Conservation (phyloP, 2,329 filamentous ascomycete species). For the Rachicladosporium sp. region DNA sequence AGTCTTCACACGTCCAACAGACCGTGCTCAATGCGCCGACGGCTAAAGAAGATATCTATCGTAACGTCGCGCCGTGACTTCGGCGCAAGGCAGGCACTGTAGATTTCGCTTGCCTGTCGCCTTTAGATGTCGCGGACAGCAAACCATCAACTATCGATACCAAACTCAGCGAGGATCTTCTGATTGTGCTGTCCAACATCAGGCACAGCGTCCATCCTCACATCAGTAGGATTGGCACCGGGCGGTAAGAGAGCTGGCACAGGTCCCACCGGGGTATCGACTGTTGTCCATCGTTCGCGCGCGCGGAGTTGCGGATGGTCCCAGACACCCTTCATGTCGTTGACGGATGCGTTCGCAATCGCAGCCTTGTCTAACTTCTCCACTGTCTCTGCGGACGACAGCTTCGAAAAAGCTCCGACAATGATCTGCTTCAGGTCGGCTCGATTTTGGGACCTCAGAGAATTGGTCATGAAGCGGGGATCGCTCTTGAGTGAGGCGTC, state of each 20-base stretch:
- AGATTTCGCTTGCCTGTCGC: too few species aligned
- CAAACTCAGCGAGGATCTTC: constrained; percentile 19
- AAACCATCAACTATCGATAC: constrained; percentile 1
- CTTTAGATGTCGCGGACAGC: background rate
- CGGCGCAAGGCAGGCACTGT: too few species aligned
- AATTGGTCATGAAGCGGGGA: constrained; percentile 14
- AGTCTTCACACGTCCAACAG: too few species aligned
- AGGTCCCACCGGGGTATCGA: constrained; percentile 32
- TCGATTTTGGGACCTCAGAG: constrained; percentile 2
- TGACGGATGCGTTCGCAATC: constrained; percentile 43
- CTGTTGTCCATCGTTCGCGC: constrained; percentile 35
- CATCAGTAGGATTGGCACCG: constrained; percentile 23
- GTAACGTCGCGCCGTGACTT: too few species aligned
- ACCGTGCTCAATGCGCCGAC: too few species aligned
- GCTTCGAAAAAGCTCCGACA: constrained; percentile 25
- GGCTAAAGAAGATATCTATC: too few species aligned
- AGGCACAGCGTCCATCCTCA: constrained; percentile 33
- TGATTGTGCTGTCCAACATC: constrained; percentile 38
- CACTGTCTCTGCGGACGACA: constrained; percentile 29
- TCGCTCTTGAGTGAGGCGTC: constrained; percentile 31
- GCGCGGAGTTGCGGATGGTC: constrained; percentile 38
- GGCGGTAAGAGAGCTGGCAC: constrained; percentile 39
- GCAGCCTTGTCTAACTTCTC: constrained; percentile 31
- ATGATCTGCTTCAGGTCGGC: constrained; percentile 3
- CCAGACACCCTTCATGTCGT: constrained; percentile 42